Evolutionary conservation across 345 rosid species (phyloP), one percentile per base, ranked within the genome.

Genomic region (Lenwebbia sp.): DNA sequence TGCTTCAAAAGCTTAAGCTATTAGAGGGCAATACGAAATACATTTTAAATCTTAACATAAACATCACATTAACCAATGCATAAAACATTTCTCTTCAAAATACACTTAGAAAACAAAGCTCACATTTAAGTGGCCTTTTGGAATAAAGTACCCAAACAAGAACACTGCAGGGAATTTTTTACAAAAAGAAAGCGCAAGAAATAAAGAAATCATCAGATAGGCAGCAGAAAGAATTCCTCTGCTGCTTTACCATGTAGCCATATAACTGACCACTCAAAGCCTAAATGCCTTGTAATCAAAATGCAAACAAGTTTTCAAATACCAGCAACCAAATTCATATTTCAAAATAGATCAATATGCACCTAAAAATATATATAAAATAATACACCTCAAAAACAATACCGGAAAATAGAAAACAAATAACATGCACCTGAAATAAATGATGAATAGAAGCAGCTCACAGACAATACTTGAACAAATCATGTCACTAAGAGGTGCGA

Each of bases 401-500:
- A 1, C 21, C 2, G 17, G 23, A 65, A 65, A 23, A 65, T 30
- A 65, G 44, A 30, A 65, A 0, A 30, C 17, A 33, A 41, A 33
- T 33, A 33, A 65, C 76, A 65, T 65, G 76, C 3, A 30, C 37
- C 76, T 8, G 19, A 33, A 37, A 0, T 33, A 70, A 33, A 65
- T 65, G 13, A 65, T 8, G 78, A 65, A 70, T 37, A 70, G 47
- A 70, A 33, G 47, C 47, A 70, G 25, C 47, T 70, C 78, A 33
- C 44, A 30, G 75, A 0, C 78, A 19, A 33, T 70, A 70, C 26
- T 8, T 70, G 37, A 33, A 70, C 47, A 70, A 37, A 33, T 44
- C 44, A 70, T 33, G 47, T 70, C 25, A 9, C 0, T 33, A 0
- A 33, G 5, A 54, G 1, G 78, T 11, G 0, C 47, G 25, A 1